phyloP scores from a whole-genome alignment of 345 rosid genomes.

The Hibiscus trionum region DNA sequence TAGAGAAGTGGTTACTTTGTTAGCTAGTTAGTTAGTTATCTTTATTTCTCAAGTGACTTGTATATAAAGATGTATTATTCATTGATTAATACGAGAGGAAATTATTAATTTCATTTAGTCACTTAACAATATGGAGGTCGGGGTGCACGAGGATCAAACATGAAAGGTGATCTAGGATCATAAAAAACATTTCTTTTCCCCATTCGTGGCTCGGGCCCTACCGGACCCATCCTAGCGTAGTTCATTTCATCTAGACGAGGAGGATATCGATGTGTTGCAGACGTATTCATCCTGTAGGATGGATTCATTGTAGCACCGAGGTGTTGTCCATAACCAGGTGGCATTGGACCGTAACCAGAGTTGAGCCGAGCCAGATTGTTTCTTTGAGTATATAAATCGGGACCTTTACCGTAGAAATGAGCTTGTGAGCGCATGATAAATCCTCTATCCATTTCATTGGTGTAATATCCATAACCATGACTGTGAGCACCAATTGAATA shows the following conservation, averaged over 20 bases:
- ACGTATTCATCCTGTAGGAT: conserved; percentile 28
- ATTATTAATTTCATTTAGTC: no score
- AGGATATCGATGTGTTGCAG: conserved; percentile 52
- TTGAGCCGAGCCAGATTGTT: conserved; percentile 19
- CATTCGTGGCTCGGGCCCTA: conserved; percentile 31
- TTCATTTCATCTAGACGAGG: conserved; percentile 55
- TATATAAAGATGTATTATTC: no score
- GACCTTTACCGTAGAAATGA: conserved; percentile 26
- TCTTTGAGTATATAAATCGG: conserved; percentile 18
- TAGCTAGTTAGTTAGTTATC: no score
- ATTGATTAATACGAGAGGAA: no score
- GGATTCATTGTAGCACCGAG: conserved; percentile 17
- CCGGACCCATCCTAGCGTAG: conserved; percentile 28
- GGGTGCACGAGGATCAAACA: conserved; percentile 3
- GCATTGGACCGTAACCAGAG: conserved; percentile 20
- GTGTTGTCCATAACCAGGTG: conserved; percentile 23
- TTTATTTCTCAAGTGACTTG: no score
- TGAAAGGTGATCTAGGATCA: conserved; percentile 7
- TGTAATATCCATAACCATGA: conserved; percentile 24
- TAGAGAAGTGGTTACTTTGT: no score
- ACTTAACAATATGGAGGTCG: no score
- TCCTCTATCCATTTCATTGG: conserved; percentile 20
- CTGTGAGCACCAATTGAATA: conserved; percentile 19
- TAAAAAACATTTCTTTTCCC: conserved; percentile 12
- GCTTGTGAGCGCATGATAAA: conserved; percentile 17